These are phyloP conservation scores for Eimeria necatrix DNA, from an alignment of 169 alveolate genomes.

Conservation along the genomic window DNA sequence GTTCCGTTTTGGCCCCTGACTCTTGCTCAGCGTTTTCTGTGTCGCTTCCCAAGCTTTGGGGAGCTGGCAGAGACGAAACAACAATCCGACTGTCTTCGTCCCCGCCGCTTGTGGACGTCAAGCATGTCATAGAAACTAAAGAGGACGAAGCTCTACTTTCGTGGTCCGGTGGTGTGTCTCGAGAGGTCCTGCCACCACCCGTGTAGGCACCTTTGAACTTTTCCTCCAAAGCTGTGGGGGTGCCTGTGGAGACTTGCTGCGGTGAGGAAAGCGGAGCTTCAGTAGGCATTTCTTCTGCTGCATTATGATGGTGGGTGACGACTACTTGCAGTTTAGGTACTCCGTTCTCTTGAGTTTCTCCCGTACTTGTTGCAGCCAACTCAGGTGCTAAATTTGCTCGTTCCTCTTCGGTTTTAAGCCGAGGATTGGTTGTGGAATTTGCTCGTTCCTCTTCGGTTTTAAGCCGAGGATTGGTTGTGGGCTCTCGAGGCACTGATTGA, in stretches of 20 bases:
- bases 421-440: neutral
- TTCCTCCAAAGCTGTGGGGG: neutral
- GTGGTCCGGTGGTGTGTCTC: constrained; percentile 17
- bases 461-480: neutral
- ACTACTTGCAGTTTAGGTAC: neutral
- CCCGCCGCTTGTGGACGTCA: constrained; percentile 1
- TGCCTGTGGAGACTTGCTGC: neutral
- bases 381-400: neutral
- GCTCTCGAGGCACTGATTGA: neutral
- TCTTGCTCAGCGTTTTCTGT: neutral
- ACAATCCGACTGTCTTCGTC: constrained; percentile 26
- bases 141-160: constrained; percentile 44
- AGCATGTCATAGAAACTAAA: neutral
- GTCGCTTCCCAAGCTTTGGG: neutral
- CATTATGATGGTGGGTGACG: neutral
- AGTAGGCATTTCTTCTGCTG: neutral
- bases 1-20: neutral
- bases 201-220: neutral
- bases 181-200: constrained; percentile 38
- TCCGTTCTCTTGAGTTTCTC: neutral
- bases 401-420: neutral
- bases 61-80: neutral
- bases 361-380: neutral
- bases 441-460: neutral
- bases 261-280: neutral